phyloP scores from a whole-genome alignment of 208 protist species.

The Leishmania tropica region DNA sequence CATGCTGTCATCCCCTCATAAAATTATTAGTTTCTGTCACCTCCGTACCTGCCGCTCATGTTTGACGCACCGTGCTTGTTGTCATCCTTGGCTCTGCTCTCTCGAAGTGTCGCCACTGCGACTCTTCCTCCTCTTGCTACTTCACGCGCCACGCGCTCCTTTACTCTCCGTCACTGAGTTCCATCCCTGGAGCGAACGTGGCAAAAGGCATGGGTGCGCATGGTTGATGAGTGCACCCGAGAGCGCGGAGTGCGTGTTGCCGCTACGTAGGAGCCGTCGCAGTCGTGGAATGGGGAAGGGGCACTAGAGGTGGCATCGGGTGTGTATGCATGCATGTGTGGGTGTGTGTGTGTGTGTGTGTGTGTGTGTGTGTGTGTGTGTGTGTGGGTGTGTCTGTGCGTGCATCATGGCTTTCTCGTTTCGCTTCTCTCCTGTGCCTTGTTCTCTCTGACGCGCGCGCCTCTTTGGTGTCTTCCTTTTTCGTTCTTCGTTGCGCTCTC shows the following conservation, averaged over 20 bases:
- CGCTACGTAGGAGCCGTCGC: neutral
- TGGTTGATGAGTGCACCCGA: neutral
- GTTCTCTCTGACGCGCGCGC: neutral
- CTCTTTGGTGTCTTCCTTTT: no score
- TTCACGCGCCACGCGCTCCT: neutral
- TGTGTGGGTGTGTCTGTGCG: neutral
- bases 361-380: neutral
- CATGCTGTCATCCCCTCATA: neutral
- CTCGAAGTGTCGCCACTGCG: neutral
- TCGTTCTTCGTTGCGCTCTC: no score
- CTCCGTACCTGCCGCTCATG: neutral
- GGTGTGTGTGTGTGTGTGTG: no score
- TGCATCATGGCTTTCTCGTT: neutral
- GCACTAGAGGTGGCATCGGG: neutral
- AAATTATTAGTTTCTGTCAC: neutral
- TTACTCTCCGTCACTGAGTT: neutral
- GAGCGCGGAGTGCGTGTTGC: neutral
- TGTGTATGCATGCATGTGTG: neutral
- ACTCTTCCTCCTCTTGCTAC: neutral
- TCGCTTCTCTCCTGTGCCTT: neutral
- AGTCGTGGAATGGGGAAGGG: neutral
- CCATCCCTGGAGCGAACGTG: neutral
- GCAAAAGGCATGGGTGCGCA: neutral
- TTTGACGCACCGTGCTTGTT: neutral
- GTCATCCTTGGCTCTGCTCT: neutral